Evolutionary conservation across 306 rosid genomes (phyloP).

Genomic region (Ormosia emarginata): DNA sequence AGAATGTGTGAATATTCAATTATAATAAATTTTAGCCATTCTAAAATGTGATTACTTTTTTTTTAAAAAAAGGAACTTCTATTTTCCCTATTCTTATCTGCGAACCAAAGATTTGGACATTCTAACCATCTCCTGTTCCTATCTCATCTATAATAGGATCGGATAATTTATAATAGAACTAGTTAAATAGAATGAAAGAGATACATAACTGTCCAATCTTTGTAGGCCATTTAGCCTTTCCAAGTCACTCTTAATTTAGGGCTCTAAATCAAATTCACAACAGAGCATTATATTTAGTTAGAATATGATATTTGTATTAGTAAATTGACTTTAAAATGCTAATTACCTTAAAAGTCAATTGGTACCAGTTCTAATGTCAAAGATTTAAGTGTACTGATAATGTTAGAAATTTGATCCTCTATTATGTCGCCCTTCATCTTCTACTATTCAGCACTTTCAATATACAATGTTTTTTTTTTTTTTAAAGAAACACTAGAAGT

Average conservation of each 20-base stretch:
- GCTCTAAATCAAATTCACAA: not conserved
- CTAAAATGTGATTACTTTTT: not conserved
- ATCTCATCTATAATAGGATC: constrained; percentile 21
- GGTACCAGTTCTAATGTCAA: not conserved
- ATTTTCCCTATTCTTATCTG: not conserved
- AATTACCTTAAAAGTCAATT: not conserved
- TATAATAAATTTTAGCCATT: not conserved
- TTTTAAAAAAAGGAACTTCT: not conserved
- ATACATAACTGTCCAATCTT: not conserved
- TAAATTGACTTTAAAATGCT: not conserved
- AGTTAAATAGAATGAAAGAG: not conserved
- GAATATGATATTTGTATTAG: not conserved
- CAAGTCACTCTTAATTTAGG: constrained; percentile 4
- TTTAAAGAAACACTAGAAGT: not conserved
- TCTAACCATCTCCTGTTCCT: constrained; percentile 22
- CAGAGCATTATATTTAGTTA: not conserved
- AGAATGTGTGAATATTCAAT: not conserved
- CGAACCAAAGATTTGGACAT: constrained; percentile 39
- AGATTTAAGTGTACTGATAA: not conserved
- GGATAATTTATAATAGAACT: not conserved
- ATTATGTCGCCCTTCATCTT: not conserved
- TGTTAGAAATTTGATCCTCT: not conserved
- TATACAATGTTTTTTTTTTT: not conserved
- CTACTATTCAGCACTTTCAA: not conserved
- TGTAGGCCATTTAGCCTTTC: constrained; percentile 15